Conservation (phyloP, 768 basidiomycete genomes). For the Cystobasidium onofrii region DNA sequence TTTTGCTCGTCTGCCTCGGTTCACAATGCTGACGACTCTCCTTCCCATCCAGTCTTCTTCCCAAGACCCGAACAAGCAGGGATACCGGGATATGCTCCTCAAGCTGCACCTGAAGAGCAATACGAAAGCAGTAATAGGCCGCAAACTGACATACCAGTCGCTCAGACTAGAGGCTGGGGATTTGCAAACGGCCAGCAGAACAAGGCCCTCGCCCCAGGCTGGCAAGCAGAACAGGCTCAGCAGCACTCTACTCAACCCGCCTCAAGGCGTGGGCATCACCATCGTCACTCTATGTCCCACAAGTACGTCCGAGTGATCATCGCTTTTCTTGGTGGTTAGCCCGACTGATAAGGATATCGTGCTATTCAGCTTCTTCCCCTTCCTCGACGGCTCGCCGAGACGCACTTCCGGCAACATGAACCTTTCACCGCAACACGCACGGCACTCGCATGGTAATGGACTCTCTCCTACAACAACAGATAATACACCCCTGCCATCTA, state of each 20-base stretch:
- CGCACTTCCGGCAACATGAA: neutral
- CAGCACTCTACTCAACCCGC: neutral
- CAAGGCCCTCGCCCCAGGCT: neutral
- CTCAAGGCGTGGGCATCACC: conserved; percentile 40
- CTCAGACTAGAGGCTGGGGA: conserved; percentile 21
- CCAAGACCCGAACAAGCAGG: conserved; percentile 38
- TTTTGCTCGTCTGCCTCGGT: conserved; percentile 9
- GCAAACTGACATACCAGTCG: conserved; percentile 24
- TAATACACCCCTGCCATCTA: neutral
- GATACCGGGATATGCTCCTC: conserved; percentile 11
- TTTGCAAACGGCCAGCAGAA: neutral
- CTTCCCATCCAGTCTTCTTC: conserved; percentile 38
- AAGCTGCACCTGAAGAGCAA: neutral
- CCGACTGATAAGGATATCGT: too few species aligned
- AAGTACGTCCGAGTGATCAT: too few species aligned
- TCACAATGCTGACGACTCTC: conserved; percentile 37
- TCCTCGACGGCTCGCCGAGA: conserved; percentile 15
- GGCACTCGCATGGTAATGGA: neutral
- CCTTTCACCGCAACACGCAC: neutral
- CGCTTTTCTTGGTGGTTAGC: too few species aligned
- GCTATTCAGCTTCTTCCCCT: conserved; percentile 34
- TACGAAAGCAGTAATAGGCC: neutral
- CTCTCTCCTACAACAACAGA: conserved; percentile 8
- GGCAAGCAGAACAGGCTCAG: neutral
- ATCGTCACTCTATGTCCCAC: conserved; percentile 42